Base-by-base conservation (phyloP, 495 filamentous ascomycete genomes). In the Trichoderma erinaceum region DNA sequence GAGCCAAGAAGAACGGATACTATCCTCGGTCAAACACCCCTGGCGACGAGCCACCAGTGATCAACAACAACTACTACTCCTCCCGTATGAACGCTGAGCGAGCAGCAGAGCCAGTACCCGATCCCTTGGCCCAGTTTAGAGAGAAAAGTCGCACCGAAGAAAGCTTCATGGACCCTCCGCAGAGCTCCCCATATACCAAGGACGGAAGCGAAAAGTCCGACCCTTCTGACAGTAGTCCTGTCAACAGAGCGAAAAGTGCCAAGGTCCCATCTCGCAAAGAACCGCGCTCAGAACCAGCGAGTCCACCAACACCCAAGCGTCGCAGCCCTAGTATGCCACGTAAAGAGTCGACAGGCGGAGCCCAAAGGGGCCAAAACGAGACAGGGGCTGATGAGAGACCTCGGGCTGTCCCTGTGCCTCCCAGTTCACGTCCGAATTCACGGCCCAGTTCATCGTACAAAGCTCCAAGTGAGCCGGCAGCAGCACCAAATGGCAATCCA, bases 151-250 rank as follows among this genome's bases (percentile, higher is more conserved):
- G 41, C 25, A 41, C 11, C n/a, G 56, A 61, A 61, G 56, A 61
- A 23, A 56, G 12, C 73, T 75, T 76, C 58, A 69, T 75, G 71
- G 83, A 85, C 67, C 77, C 75, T 23, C 83, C 90, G 12, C 76
- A 83, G 29, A 87, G 90, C 67, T 90, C 88, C 10, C 86, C 88
- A 0, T 95, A 96, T 73, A 83, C 86, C 44, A 85, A 82, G 3
- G 76, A 84, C 38, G 85, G 86, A 65, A 90, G 90, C 18, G 92
- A 95, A 73, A 90, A 84, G 79, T 89, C 86, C 0, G 82, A 83
- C 61, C 77, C 81, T 0, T 83, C 83, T 56, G 83, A 83, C 58
- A 77, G 73, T 13, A 73, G 70, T 66, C 74, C 69, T 58, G 56
- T 81, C 18, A 75, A 73, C 68, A 74, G 80, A 16, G 76, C 78